Base-by-base conservation (phyloP, 2,329 filamentous ascomycete species). In the Pseudogymnoascus sp. region DNA sequence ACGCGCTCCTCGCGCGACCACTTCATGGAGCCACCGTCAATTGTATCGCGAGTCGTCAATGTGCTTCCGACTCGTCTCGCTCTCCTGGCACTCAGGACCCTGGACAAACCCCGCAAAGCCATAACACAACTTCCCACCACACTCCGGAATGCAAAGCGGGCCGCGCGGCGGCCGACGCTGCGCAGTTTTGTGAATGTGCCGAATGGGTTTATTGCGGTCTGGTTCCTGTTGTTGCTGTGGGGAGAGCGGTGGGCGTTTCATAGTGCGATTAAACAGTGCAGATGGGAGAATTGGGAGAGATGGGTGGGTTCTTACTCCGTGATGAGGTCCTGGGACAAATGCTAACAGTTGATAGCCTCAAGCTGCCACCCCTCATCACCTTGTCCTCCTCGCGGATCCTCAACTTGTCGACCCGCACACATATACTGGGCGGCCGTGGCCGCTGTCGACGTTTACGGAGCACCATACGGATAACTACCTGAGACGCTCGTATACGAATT, bases 401-500 rank as follows among this genome's bases (percentile, higher is more conserved):
- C 88, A 91, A 73, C 79, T 91, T 42, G 86, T 90, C 49, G 88
- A 91, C 74, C 87, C 88, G 62, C 88, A 91, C 73, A 90, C 87
- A 16, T 91, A 91, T 71, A 86, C 87, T 7, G 88, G 82, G 64
- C 82, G 88, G 49, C 87, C 86, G 40, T 89, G 87, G 87, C 87
- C 86, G 9, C 76, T 90, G n/a, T 87, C 85, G 6, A 80, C 79
- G 6, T 73, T 88, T 65, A 89, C 88, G 1, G 80, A 88, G 65
- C 78, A 79, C 64, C 87, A 96, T 69, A 96, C 93, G 63, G 95
- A 99, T 75, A 89, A 91, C 72, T 99, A 97, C 76, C 84, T 99
- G 67, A 86, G 88, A 42, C 86, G 93, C 43, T 87, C 89, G 7
- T 97, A 96, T 74, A 83, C 80, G n/a, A 83, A 88, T 62, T 82